Evolutionary conservation across 305 asterid genomes (phyloP), one percentile per base, ranked within the genome.

Genomic region (Fraxinus sp.): DNA sequence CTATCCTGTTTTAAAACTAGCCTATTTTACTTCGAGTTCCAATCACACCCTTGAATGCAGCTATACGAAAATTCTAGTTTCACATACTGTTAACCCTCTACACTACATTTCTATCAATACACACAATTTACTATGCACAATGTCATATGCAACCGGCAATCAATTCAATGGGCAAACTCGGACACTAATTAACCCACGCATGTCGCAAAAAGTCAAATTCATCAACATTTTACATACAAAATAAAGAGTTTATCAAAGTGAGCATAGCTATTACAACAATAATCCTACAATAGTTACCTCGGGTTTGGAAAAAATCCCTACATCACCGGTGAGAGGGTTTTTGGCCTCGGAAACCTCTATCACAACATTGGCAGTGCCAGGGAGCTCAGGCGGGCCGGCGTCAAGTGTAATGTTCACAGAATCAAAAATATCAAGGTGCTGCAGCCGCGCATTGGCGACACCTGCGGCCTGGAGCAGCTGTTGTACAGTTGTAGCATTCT

Each of bases 361-460:
- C 73, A 97, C 86, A 33, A 97, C 90, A 64, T 97, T 97, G 13
- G 97, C 91, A 1, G 98, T 93, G 20, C 98, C 98, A 11, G 99
- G 98, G 22, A 97, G 92, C 86, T 97, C 98, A 33, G 91, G 92
- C n/a, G 99, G 99, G 0, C 99, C 99, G 0, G 97, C 85, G 79
- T 93, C 98, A 6, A 97, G 91, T 7, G 95, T 91, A 73, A 97
- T 90, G 55, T 66, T 89, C 75, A 94, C 97, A 6, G 98, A 89
- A 81, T 97, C 98, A 39, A 97, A 97, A 73, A 97, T 88, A 39
- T 91, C 97, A 7, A 97, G 89, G 33, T 82, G 85, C 3, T 90
- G 93, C 85, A 97, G 92, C 82, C 91, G 88, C 46, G 87, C 86
- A 87, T 88, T 91, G 70, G 92, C 97, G 24, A 87, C 37, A 71